These are phyloP conservation scores for Dalbergia oliveri DNA, from an alignment of 306 rosid genomes.

Conservation along the genomic window DNA sequence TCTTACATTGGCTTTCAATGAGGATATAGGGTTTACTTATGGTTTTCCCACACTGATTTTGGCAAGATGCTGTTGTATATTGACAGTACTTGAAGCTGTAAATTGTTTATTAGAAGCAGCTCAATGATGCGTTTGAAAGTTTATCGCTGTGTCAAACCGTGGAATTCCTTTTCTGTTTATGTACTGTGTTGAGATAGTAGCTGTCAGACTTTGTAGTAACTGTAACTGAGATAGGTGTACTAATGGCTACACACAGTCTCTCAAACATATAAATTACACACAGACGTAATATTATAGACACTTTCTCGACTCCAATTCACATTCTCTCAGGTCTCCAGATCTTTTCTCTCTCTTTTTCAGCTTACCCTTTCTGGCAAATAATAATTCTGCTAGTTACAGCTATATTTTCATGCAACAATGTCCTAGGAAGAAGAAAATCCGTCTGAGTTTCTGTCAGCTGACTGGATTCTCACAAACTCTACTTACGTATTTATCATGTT, in stretches of 20 bases:
- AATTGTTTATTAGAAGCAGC: slow-evolving; percentile 38
- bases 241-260: slow-evolving; percentile 18
- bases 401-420: slow-evolving; percentile 9
- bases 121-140: slow-evolving; percentile 28
- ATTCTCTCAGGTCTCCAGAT: slow-evolving; percentile 2
- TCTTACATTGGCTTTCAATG: slow-evolving; percentile 44
- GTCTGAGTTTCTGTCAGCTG: not conserved
- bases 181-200: slow-evolving; percentile 14
- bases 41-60: slow-evolving; percentile 5
- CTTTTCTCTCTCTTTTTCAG: slow-evolving; percentile 41
- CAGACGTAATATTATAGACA: not conserved
- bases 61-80: slow-evolving; percentile 44
- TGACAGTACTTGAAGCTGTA: slow-evolving; percentile 43
- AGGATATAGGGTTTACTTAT: slow-evolving; percentile 37
- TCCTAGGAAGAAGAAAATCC: slow-evolving; percentile 12
- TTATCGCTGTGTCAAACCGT: slow-evolving; percentile 8
- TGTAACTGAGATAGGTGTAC: slow-evolving; percentile 19
- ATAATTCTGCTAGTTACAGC: not conserved
- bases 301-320: slow-evolving; percentile 5
- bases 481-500: not conserved
- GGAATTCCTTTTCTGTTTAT: slow-evolving; percentile 12
- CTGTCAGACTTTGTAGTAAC: not conserved
- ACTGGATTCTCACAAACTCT: slow-evolving; percentile 20
- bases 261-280: not conserved
- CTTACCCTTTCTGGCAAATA: not conserved